Percentiles rank a stretch among this genome's conserved stretches.
phyloP scores from a whole-genome alignment of 768 basidiomycete species.

The Fomitopsis serialis region DNA sequence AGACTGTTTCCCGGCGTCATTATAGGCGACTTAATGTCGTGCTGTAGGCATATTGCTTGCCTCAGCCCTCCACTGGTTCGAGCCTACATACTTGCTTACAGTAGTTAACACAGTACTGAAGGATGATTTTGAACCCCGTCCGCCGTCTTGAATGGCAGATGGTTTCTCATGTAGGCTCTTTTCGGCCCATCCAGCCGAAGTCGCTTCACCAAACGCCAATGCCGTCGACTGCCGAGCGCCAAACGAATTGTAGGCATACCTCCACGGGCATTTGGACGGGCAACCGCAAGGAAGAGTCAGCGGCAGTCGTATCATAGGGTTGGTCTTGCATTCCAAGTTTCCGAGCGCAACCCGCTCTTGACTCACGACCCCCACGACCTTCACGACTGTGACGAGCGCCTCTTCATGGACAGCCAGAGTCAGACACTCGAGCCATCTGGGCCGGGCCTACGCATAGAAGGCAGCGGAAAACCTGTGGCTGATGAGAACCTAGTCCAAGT shows the following conservation, averaged over 20 bases:
- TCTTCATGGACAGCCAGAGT: neutral
- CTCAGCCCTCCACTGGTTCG: too few relatives aligned
- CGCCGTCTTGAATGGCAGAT: neutral
- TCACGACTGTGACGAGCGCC: neutral
- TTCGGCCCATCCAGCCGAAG: too few relatives aligned
- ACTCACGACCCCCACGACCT: neutral
- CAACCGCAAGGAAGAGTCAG: neutral
- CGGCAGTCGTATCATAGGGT: neutral
- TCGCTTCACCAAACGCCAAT: neutral
- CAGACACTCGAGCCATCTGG: neutral
- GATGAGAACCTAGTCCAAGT: neutral
- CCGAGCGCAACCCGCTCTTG: neutral
- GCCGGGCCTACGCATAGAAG: neutral
- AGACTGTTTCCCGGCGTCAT: too few relatives aligned
- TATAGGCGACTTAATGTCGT: too few relatives aligned
- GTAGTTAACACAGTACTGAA: too few relatives aligned
- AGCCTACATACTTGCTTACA: too few relatives aligned
- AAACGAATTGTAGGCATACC: too few relatives aligned
- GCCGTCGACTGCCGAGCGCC: neutral
- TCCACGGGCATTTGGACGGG: neutral
- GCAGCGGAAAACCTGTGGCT: too few relatives aligned
- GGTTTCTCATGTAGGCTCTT: neutral
- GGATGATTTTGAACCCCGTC: too few relatives aligned
- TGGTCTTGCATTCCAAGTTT: neutral
- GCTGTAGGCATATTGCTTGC: too few relatives aligned